phyloP scores from a whole-genome alignment of 2,329 filamentous ascomycete species.

The Eutypa lata region DNA sequence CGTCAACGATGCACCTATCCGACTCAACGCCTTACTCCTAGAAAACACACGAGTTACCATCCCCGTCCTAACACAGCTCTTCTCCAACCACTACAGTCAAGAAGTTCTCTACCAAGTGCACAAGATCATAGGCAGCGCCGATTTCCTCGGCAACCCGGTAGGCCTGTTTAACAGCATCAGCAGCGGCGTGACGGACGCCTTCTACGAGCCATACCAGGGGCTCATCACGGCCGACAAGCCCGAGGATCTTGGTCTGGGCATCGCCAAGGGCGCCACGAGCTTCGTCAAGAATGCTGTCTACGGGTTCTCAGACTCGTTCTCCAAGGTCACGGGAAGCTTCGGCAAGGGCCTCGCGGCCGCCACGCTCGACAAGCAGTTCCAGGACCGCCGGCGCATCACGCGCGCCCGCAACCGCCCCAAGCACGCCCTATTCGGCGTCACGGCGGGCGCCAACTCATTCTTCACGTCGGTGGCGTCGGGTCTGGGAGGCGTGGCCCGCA shows the following conservation, averaged over 20 bases:
- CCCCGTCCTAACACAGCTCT: conserved; percentile 76
- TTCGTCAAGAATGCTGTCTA: conserved; percentile 99
- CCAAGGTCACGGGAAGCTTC: conserved; percentile 95
- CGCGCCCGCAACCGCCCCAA: conserved; percentile 91
- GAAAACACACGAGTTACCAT: conserved; percentile 94
- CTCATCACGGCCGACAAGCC: conserved; percentile 94
- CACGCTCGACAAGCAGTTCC: conserved; percentile 97
- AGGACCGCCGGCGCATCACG: conserved; percentile 91
- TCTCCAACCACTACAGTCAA: conserved; percentile 94
- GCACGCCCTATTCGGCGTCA: conserved; percentile 94
- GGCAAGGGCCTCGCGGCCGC: conserved; percentile 95
- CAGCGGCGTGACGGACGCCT: conserved; percentile 95
- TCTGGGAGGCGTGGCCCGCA: conserved; percentile 87
- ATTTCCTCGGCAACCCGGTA: conserved; percentile 96
- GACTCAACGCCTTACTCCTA: conserved; percentile 87
- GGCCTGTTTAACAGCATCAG: conserved; percentile 98
- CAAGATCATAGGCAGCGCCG: conserved; percentile 93
- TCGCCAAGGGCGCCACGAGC: conserved; percentile 93
- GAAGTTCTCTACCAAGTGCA: conserved; percentile 95
- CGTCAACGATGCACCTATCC: conserved; percentile 94
- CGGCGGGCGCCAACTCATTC: conserved; percentile 91
- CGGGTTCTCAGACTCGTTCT: conserved; percentile 94
- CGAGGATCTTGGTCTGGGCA: conserved; percentile 90
- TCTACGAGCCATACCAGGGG: conserved; percentile 98
- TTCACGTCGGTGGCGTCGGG: conserved; percentile 90